Base-by-base conservation (phyloP, 1,139 yeast genomes). In the Yamadazyma diddensiae region DNA sequence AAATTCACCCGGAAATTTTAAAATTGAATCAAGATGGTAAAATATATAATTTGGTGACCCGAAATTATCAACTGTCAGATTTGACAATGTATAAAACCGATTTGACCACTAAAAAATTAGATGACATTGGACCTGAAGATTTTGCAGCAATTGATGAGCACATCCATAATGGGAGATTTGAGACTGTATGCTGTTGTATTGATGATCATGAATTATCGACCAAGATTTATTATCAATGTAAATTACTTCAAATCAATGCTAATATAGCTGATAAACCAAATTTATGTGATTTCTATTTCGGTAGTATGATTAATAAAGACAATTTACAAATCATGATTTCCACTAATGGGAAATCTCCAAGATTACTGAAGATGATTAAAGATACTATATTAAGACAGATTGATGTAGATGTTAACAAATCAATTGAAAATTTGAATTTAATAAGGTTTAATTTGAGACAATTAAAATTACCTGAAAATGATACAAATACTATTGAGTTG, bases 191-290 rank as follows among this genome's bases (percentile, higher is more conserved):
- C 36, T 80, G 88, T 19, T 87, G 94, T 36, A 75, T 86, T 29
- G 87, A 83, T 51, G 88, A 82, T 49, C 83, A 83, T 35, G 69
- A 65, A 6, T 60, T 77, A 28, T 77, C 85, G 35, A 59, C 75
- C 18, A 59, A 63, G 42, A 77, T 85, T 13, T 84, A 81, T 54
- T 69, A 73, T 41, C 72, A 70, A 42, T 77, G 85, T 47, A 79
- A 80, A 40, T 49, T 55, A 27, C 49, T 65, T 8, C 60, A 77
- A 11, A 56, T 85, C 32, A 85, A 86, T 12, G 88, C 83, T 21
- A 86, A 86, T 52, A 82, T 85, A 26, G 95, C 95, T 2, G 95
- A 86, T 53, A 83, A 83, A 41, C 95, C 95, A 2, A 73, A 76
- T 11, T 61, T 79, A 41, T 86, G 95, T 60, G 95, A 86, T 54